phyloP scores from a whole-genome alignment of 169 alveolate species.

The Cryptosporidium tyzzeri region DNA sequence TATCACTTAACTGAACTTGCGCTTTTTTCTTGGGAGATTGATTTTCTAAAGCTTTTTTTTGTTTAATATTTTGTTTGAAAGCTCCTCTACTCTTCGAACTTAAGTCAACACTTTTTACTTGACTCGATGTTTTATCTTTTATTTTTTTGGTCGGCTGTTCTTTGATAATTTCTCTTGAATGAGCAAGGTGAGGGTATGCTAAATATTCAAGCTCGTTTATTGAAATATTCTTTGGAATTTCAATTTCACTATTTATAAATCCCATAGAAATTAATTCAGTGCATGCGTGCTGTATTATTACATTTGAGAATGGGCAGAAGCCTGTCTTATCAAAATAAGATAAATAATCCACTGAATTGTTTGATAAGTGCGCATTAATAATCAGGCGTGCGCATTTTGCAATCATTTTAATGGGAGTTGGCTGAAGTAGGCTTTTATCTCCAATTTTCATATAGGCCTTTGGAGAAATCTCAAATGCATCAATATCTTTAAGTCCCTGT shows the following conservation, averaged over 20 bases:
- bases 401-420: slow-evolving; percentile 51
- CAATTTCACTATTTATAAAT: slow-evolving; percentile 33
- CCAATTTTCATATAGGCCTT: slow-evolving; percentile 29
- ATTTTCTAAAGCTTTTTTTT: background rate
- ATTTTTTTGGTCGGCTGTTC: background rate
- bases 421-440: slow-evolving; percentile 21
- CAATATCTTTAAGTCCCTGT: slow-evolving; percentile 39
- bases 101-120: background rate
- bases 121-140: background rate
- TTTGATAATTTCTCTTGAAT: background rate
- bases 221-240: slow-evolving; percentile 52
- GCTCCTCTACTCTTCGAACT: background rate
- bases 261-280: slow-evolving; percentile 64
- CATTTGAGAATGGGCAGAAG: slow-evolving; percentile 62
- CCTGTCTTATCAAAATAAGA: slow-evolving; percentile 9
- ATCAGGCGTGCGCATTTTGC: slow-evolving; percentile 27
- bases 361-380: slow-evolving; percentile 33
- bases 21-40: background rate
- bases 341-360: slow-evolving; percentile 47
- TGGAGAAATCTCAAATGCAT: slow-evolving; percentile 66
- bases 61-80: background rate
- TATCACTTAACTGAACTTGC: background rate
- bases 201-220: slow-evolving; percentile 39
- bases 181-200: slow-evolving; percentile 57
- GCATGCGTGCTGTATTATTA: slow-evolving; percentile 56